These are phyloP conservation scores for Trifolium dubium DNA, from an alignment of 306 rosid genomes.

Conservation along the genomic window DNA sequence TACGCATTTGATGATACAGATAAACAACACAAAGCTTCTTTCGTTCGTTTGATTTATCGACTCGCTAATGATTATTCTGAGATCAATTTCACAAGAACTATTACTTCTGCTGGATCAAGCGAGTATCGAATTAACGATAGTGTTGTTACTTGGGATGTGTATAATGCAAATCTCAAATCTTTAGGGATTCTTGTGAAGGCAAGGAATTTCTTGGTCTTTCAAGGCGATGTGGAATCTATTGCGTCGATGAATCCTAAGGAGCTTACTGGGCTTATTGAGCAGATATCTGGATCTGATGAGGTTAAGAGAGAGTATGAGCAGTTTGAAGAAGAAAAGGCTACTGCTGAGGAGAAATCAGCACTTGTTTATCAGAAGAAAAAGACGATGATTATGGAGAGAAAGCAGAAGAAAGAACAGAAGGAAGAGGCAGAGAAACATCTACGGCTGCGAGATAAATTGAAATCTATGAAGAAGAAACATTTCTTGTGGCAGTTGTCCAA, in stretches of 20 bases:
- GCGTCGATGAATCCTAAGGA: background rate
- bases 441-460: conserved; percentile 35
- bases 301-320: background rate
- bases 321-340: background rate
- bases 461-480: conserved; percentile 73
- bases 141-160: conserved; percentile 71
- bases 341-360: background rate
- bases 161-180: conserved; percentile 71
- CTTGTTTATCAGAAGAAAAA: background rate
- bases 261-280: background rate
- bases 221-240: conserved; percentile 35
- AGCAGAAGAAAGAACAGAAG: background rate
- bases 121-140: conserved; percentile 76
- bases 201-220: conserved; percentile 91
- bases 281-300: background rate
- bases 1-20: conserved; percentile 85
- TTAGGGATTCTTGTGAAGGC: conserved; percentile 90
- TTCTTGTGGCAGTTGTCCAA: conserved; percentile 82
- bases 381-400: background rate
- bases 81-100: conserved; percentile 75
- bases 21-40: conserved; percentile 80
- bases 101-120: conserved; percentile 76
- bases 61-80: conserved; percentile 60
- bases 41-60: conserved; percentile 78
- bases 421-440: background rate